phyloP scores from a whole-genome alignment of 306 rosid genomes.

The Neltuma alba region DNA sequence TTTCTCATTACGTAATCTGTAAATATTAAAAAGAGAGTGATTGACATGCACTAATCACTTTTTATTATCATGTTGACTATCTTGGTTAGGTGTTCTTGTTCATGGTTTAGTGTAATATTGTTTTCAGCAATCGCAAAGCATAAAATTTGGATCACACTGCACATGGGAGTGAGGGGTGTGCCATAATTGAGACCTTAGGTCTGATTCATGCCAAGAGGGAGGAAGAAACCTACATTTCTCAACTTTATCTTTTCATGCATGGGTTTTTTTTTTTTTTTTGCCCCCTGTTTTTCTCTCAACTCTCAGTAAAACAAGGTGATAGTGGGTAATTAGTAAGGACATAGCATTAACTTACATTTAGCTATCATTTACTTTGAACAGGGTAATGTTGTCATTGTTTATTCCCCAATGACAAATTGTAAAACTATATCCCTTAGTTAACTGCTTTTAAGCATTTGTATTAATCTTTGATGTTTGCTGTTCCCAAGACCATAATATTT shows the following conservation, averaged over 20 bases:
- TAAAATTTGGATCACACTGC: neutral
- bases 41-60: neutral
- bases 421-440: neutral
- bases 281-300: neutral
- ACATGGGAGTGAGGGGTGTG: neutral
- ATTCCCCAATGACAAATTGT: neutral
- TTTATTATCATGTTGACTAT: neutral
- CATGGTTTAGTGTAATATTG: neutral
- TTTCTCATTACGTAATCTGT: neutral
- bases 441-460: neutral
- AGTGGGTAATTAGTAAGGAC: neutral
- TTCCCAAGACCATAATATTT: neutral
- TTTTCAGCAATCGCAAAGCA: neutral
- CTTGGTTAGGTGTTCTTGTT: slow-evolving; percentile 3
- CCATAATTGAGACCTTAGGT: neutral
- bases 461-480: neutral
- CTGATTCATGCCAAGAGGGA: slow-evolving; percentile 10
- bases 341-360: neutral
- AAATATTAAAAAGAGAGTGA: neutral
- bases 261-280: neutral
- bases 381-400: neutral
- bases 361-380: neutral
- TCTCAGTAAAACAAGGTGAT: slow-evolving; percentile 15
- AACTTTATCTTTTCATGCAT: neutral
- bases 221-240: slow-evolving; percentile 20